Percentiles rank a stretch among this genome's conserved stretches.
Evolutionary conservation across 1,139 yeast species (phyloP).

Genomic region (Yamadazyma kanchanaburiensis): DNA sequence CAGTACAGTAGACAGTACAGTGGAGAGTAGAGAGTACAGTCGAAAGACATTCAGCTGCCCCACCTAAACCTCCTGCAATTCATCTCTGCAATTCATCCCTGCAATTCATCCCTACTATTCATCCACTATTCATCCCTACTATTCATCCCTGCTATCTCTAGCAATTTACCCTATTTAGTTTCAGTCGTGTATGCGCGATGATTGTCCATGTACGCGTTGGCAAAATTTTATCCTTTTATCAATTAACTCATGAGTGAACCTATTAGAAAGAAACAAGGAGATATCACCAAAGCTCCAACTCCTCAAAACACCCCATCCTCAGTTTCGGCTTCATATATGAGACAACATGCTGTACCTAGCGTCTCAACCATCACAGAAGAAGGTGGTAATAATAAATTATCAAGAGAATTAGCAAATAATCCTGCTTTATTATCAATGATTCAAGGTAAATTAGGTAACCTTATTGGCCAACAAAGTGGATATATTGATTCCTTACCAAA

Average conservation of each 20-base stretch:
- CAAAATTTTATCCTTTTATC: slow-evolving; percentile 6
- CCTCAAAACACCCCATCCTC: slow-evolving; percentile 99
- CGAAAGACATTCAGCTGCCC: no score
- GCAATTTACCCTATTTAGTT: no score
- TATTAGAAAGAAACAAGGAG: slow-evolving; percentile 64
- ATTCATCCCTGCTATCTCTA: no score
- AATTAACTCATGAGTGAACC: slow-evolving; percentile 56
- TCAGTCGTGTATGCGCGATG: not conserved
- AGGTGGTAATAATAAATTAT: slow-evolving; percentile 30
- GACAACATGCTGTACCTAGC: slow-evolving; percentile 59
- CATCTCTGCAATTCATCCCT: no score
- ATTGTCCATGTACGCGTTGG: slow-evolving; percentile 3
- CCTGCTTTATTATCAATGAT: slow-evolving; percentile 82
- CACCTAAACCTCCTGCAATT: no score
- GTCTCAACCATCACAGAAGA: slow-evolving; percentile 75
- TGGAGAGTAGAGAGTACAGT: no score
- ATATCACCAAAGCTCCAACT: slow-evolving; percentile 92
- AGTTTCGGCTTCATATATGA: slow-evolving; percentile 71
- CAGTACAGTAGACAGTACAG: no score
- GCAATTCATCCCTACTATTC: no score
- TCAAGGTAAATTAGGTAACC: slow-evolving; percentile 81
- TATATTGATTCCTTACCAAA: slow-evolving; percentile 80
- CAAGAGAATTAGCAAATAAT: slow-evolving; percentile 58
- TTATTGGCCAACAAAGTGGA: slow-evolving; percentile 86
- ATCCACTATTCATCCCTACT: no score